Base-by-base conservation (phyloP, 768 basidiomycete genomes). In the Dendrothele bispora region DNA sequence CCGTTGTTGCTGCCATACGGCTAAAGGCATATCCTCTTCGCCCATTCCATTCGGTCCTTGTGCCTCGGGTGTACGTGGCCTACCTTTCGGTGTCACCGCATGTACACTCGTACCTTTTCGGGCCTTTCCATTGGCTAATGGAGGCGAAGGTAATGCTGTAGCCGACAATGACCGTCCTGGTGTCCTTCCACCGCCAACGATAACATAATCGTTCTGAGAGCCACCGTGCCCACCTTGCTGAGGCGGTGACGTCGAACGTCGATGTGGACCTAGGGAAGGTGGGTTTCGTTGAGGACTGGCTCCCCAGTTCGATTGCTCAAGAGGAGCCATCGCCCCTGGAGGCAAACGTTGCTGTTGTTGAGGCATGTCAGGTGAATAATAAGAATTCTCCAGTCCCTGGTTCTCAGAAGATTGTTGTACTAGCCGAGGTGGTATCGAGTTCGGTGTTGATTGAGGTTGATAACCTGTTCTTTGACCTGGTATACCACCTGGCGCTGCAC, bases 11-110 rank as follows among this genome's bases (percentile, higher is more conserved):
- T 90, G 87, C 75, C 82, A 90, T 47, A 88, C 64, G 17, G 90
- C 88, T 39, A 92, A 70, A 17, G 89, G 89, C 30, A 89, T 69
- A 59, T 91, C 89, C 60, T 91, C 89, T 59, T 88, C 86, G 22
- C 65, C 54, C 34, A 56, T 67, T 17, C 60, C 66, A 39, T 56
- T 58, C 14, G 26, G 57, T 30, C 18, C 17, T n/a, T 56, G 48
- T n/a, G 66, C 62, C 43, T 77, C 72, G 42, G 70, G 68, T 24
- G 71, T 68, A 56, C 71, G 70, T 32, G 73, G 73, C 52, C 74
- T 70, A 49, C 62, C 59, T 15, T 65, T 51, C 18, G 74, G 61
- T 17, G 68, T 52, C 8, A 77, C 70, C 15, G 84, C 86, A 61
- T 84, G 78, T n/a, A 80, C 80, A 56, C 85, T 88, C 46, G 68